phyloP scores from a whole-genome alignment of 768 basidiomycete species.

The Naganishia vishniacii region DNA sequence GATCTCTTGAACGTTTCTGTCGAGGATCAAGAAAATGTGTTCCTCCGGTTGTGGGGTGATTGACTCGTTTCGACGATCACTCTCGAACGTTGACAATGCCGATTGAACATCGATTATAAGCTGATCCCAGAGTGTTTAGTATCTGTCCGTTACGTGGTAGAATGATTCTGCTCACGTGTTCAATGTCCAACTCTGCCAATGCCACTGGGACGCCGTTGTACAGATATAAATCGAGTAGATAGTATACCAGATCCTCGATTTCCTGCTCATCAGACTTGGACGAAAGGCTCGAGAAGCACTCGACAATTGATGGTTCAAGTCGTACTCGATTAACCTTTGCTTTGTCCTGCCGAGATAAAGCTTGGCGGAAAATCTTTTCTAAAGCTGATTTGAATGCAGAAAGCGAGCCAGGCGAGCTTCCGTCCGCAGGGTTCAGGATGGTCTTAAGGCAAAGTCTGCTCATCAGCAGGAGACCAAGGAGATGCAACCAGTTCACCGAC shows the following conservation, averaged over 20 bases:
- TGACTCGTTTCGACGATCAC: constrained; percentile 44
- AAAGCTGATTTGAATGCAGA: constrained; percentile 61
- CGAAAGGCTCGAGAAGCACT: constrained; percentile 77
- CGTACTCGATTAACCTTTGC: constrained; percentile 49
- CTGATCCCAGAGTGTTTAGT: constrained; percentile 32
- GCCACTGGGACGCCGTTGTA: constrained; percentile 85
- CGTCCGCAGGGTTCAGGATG: constrained; percentile 39
- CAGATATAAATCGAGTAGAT: constrained; percentile 87
- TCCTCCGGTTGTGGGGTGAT: constrained; percentile 52
- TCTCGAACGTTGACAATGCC: constrained; percentile 67
- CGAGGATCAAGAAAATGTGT: constrained; percentile 82
- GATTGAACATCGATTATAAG: constrained; percentile 69
- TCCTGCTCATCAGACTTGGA: constrained; percentile 85
- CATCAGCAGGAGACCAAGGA: constrained; percentile 56
- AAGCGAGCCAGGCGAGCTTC: constrained; percentile 54
- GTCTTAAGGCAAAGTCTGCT: constrained; percentile 30
- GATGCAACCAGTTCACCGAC: constrained; percentile 52
- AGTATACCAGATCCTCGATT: constrained; percentile 88
- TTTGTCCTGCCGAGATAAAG: constrained; percentile 57
- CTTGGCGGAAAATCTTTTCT: constrained; percentile 68
- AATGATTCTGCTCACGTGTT: constrained; percentile 58
- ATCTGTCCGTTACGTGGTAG: background rate
- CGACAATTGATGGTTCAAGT: constrained; percentile 69
- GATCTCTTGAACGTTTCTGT: constrained; percentile 77
- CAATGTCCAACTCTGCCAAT: constrained; percentile 83